Evolutionary conservation across 345 rosid genomes (phyloP).

Genomic region (sweet orange (Citrus sinensis)): DNA sequence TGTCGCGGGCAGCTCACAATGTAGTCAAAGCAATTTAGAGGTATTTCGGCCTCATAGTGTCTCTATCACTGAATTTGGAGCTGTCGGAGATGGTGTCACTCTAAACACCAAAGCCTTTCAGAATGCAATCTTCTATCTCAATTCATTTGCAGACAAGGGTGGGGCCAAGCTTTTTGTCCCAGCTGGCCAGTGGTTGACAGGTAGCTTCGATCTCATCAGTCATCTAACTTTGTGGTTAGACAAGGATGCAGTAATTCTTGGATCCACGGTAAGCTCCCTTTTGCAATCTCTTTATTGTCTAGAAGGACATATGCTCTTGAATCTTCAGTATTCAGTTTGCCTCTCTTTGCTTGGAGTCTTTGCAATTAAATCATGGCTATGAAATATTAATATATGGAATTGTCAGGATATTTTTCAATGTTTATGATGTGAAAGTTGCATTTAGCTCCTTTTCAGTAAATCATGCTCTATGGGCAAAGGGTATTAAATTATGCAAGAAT

Average conservation of each 20-base stretch:
- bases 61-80: slow-evolving; percentile 96
- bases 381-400: background rate
- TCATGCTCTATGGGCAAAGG: slow-evolving; percentile 7
- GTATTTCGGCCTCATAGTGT: slow-evolving; percentile 87
- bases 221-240: slow-evolving; percentile 91
- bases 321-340: background rate
- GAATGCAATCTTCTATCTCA: slow-evolving; percentile 95
- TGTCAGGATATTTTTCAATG: background rate
- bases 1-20: slow-evolving; percentile 46
- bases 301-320: background rate
- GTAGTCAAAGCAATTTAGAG: slow-evolving; percentile 42
- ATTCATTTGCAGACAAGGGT: slow-evolving; percentile 92
- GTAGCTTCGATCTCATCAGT: slow-evolving; percentile 95
- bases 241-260: slow-evolving; percentile 86
- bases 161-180: slow-evolving; percentile 99
- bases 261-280: slow-evolving; percentile 62
- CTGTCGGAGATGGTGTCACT: slow-evolving; percentile 92
- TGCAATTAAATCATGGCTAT: background rate
- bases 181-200: slow-evolving; percentile 93
- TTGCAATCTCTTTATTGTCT: background rate
- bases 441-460: background rate
- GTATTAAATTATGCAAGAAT: slow-evolving; percentile 6
- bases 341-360: background rate
- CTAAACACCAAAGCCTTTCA: slow-evolving; percentile 97
- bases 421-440: background rate